Base-by-base conservation (phyloP, 257 asterid genomes). In the Anisodus acutangulus region DNA sequence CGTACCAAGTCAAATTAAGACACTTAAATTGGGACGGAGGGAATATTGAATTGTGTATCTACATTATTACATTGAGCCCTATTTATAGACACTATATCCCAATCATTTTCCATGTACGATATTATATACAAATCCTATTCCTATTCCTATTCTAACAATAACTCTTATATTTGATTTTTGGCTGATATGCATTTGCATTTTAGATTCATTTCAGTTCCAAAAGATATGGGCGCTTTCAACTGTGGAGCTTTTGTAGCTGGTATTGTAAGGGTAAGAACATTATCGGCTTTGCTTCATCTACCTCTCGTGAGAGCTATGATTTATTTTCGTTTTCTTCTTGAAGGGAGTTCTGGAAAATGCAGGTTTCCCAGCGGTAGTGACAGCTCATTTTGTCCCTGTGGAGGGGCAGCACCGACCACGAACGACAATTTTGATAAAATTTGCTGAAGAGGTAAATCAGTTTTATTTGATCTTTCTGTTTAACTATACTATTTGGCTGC, bases 211-310 rank as follows among this genome's bases (percentile, higher is more conserved):
- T 95, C 99, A 26, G 87, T 92, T 83, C 97, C 99, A 57, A 95
- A 95, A 83, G 99, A 95, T 88, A 95, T 95, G 98, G 99, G 99
- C 13, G 97, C 97, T 74, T 95, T 95, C 78, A 95, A 95, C 84
- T 95, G 99, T 12, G 99, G 99, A 86, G 98, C 99, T 79, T 95
- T 95, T 91, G 99, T 91, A 86, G 99, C 99, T 84, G 99, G 97
- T 84, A 91, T 95, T 74, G 99, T 95, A 83, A 91, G 90, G 97
- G 98, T 95, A 90, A 64, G 83, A 79, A 35, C 47, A 13, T 11
- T 22, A 55, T 22, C 12, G 15, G 5, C 22, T 79, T 54, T 16
- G 53, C 63, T 79, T 79, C 45, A 31, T 19, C 67, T 49, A 54
- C 37, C 35, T 11, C 3, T 12, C n/a, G 6, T 4, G 13, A 43